Base-by-base conservation (phyloP, 192 early-diverging fungal species). In the Coemansia erecta region DNA sequence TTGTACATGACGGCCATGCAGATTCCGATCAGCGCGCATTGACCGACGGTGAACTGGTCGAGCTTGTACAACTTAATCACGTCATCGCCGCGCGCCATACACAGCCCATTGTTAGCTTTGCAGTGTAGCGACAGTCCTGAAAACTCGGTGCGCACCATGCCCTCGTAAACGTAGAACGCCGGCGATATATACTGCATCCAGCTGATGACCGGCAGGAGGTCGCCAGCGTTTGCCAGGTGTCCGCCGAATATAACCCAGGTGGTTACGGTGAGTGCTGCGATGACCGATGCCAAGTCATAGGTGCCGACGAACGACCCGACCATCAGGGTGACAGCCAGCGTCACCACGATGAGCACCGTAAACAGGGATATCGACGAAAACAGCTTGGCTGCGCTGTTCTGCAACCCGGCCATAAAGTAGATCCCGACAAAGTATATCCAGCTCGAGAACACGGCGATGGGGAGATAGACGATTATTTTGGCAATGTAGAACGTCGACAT, bases 401-500 rank as follows among this genome's bases (percentile, higher is more conserved):
- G 70, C 62, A 80, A 48, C 3, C 71, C 77, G 9, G 77, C 77
- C 77, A 80, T 80, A 52, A 66, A 80, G 71, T 73, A 80, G 46
- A 80, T 80, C 15, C 70, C 71, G 23, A 73, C 9, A 61, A 73
- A 72, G 53, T 73, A 80, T 15, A 73, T 42, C 70, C 70, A 73
- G 53, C 70, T 73, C n/a, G 77, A 73, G 12, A 80, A 43, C 41
- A 80, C 64, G 10, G 70, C 70, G 9, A 80, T 47, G 7, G 77
- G 77, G 44, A 83, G 40, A 40, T 83, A 78, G 14, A 83, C 80
- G 14, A 85, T 39, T 41, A 87, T 50, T 64, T 88, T 88, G 42
- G 87, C 73, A 37, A 87, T 53, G 46, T 81, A 88, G 40, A 80
- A 86, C 28, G 85, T 73, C 23, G 81, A 80, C 53, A 83, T 72